phyloP scores from a whole-genome alignment of 2,329 filamentous ascomycete genomes.

The Tolypocladium ophioglossoides region DNA sequence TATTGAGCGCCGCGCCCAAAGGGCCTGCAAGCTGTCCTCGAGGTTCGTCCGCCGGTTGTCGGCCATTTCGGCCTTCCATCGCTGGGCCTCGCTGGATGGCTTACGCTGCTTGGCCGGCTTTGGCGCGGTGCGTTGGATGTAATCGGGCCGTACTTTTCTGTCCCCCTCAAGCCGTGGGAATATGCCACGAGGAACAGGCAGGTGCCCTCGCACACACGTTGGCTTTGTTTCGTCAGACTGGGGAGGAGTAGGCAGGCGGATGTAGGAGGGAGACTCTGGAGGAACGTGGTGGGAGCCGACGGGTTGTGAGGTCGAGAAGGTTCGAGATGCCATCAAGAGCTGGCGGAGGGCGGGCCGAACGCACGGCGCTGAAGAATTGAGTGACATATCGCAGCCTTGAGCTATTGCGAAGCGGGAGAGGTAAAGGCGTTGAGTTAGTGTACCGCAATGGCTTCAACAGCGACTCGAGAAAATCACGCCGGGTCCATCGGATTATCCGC shows the following conservation, averaged over 20 bases:
- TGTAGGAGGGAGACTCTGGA: slow-evolving; percentile 80
- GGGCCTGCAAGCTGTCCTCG: slow-evolving; percentile 54
- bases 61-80: slow-evolving; percentile 67
- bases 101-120: slow-evolving; percentile 32
- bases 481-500: neutral
- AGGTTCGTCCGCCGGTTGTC: slow-evolving; percentile 61
- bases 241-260: slow-evolving; percentile 68
- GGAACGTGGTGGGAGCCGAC: slow-evolving; percentile 48
- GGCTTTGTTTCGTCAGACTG: slow-evolving; percentile 49
- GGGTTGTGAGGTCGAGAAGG: slow-evolving; percentile 22
- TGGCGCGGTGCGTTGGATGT: slow-evolving; percentile 50
- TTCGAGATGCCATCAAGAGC: slow-evolving; percentile 14
- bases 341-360: slow-evolving; percentile 15
- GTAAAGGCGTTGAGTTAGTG: neutral
- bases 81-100: slow-evolving; percentile 27
- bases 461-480: neutral
- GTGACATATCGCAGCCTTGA: slow-evolving; percentile 15
- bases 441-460: neutral
- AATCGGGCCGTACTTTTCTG: slow-evolving; percentile 50
- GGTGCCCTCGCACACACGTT: slow-evolving; percentile 56
- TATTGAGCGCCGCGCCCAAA: slow-evolving; percentile 54
- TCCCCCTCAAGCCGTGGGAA: slow-evolving; percentile 50
- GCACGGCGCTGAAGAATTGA: slow-evolving; percentile 12
- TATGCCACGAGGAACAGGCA: slow-evolving; percentile 74
- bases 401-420: neutral